Percentiles rank a stretch among this genome's conserved stretches.
Conservation (phyloP, 2,329 filamentous ascomycete species). For the Pseudogymnoascus sp. region DNA sequence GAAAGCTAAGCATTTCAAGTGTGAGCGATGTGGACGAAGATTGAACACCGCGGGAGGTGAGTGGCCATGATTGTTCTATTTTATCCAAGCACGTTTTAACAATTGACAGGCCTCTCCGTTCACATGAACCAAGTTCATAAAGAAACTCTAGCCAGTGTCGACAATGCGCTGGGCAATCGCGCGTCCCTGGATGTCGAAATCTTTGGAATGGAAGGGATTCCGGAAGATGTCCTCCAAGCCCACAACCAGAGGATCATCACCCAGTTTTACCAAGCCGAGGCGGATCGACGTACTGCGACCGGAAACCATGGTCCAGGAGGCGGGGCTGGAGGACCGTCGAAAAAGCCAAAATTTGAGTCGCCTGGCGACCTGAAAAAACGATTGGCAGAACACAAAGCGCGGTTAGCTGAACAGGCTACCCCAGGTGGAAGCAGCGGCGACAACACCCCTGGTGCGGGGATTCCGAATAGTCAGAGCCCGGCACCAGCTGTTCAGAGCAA, state of each 20-base stretch:
- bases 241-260: constrained; percentile 82
- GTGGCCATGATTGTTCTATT: constrained; percentile 23
- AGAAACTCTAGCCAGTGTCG: constrained; percentile 76
- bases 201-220: constrained; percentile 96
- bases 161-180: constrained; percentile 84
- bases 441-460: constrained; percentile 39
- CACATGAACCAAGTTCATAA: constrained; percentile 99
- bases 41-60: constrained; percentile 91
- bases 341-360: constrained; percentile 67
- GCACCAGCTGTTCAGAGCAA: constrained; percentile 35
- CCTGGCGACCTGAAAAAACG: constrained; percentile 72
- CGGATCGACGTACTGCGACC: constrained; percentile 71
- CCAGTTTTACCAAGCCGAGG: constrained; percentile 77
- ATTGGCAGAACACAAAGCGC: constrained; percentile 67
- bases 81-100: not conserved
- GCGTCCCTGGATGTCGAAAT: constrained; percentile 87
- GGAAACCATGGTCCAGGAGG: constrained; percentile 70
- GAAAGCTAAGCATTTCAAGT: constrained; percentile 99
- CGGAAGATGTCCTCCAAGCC: constrained; percentile 71
- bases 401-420: constrained; percentile 52
- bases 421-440: constrained; percentile 49
- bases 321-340: constrained; percentile 49
- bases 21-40: constrained; percentile 78
- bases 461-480: constrained; percentile 39
- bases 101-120: constrained; percentile 64